These are phyloP conservation scores for Pleurotus cornucopiae DNA, from an alignment of 768 basidiomycete species.

Conservation along the genomic window DNA sequence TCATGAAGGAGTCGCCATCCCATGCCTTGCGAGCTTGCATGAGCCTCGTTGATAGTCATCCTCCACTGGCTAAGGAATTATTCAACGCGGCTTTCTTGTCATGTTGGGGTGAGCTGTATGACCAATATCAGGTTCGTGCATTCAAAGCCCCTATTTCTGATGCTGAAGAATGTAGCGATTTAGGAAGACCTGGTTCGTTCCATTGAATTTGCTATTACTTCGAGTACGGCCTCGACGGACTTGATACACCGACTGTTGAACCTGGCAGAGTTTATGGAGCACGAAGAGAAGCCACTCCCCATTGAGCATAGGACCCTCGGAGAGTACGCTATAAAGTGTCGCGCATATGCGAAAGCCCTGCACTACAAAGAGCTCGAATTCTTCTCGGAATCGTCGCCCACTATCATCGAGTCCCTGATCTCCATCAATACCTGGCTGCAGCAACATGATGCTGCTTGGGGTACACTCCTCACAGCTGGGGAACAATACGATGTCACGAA, in stretches of 20 bases:
- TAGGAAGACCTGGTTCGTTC: conserved; percentile 94
- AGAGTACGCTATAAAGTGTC: conserved; percentile 88
- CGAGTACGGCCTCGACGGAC: conserved; percentile 75
- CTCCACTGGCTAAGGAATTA: conserved; percentile 87
- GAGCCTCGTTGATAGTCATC: conserved; percentile 87
- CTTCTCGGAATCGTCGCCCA: conserved; percentile 85
- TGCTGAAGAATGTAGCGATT: neutral
- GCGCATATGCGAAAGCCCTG: conserved; percentile 94
- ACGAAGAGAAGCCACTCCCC: conserved; percentile 92
- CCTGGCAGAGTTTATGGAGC: conserved; percentile 98
- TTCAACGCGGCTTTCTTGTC: conserved; percentile 99
- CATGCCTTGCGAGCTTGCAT: conserved; percentile 97
- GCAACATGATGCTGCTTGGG: conserved; percentile 98
- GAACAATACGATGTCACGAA: conserved; percentile 88
- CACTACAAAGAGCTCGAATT: conserved; percentile 99
- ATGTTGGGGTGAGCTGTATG: conserved; percentile 95
- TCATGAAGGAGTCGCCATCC: conserved; percentile 97
- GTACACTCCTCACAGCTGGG: conserved; percentile 85
- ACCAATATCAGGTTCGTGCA: conserved; percentile 83
- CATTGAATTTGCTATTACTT: conserved; percentile 82
- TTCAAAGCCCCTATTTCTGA: no score
- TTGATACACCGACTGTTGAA: conserved; percentile 88
- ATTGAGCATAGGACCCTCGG: conserved; percentile 93
- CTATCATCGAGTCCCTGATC: conserved; percentile 91
- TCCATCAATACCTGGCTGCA: conserved; percentile 95